A percentile compares a stretch with the other conserved stretches of the same genome.
Conservation (phyloP, 495 filamentous ascomycete species). For the Xylaria sp. region DNA sequence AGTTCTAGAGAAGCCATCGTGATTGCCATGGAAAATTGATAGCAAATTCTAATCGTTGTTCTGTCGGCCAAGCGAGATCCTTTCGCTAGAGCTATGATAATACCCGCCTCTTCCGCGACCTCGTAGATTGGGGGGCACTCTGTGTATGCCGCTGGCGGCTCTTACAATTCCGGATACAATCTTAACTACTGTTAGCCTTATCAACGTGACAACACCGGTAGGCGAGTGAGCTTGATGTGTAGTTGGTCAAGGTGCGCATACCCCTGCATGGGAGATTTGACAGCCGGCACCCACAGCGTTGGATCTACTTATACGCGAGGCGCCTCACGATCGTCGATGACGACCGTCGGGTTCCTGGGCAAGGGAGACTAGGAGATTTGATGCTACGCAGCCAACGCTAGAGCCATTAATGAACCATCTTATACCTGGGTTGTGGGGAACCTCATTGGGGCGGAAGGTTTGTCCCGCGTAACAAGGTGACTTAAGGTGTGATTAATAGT, state of each 20-base stretch:
- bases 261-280: conserved; percentile 1
- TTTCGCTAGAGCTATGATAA: background rate
- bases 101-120: background rate
- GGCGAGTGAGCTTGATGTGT: background rate
- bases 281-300: background rate
- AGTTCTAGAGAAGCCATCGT: background rate
- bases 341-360: conserved; percentile 6
- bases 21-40: background rate
- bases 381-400: conserved; percentile 21
- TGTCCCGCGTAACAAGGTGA: conserved; percentile 1
- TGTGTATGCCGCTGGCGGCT: background rate
- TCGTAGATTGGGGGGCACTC: background rate
- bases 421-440: conserved; percentile 17
- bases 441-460: conserved; percentile 17
- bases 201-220: background rate
- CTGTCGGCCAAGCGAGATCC: background rate
- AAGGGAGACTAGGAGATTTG: conserved; percentile 11
- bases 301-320: background rate
- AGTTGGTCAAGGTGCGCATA: background rate
- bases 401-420: conserved; percentile 4
- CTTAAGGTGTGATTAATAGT: background rate
- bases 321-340: conserved; percentile 21
- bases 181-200: background rate
- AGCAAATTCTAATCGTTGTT: background rate
- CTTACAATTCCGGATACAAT: background rate